phyloP scores from a whole-genome alignment of 768 basidiomycete genomes.

The Boletus edulis region DNA sequence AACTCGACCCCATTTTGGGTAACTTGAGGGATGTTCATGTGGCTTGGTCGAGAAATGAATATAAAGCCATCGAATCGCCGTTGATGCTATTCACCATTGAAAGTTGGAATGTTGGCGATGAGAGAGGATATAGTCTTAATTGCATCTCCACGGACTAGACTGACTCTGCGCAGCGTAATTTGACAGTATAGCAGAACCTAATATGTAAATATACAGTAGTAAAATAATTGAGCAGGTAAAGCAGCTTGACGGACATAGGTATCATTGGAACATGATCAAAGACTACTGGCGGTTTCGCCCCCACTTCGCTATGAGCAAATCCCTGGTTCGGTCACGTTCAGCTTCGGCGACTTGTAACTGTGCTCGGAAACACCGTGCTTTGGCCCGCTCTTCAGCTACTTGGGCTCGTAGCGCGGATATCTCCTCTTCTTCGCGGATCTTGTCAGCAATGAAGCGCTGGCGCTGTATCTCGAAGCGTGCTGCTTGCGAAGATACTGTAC shows the following conservation, averaged over 20 bases:
- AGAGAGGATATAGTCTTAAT: constrained; percentile 23
- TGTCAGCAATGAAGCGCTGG: constrained; percentile 6
- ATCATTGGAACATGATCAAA: too few relatives aligned
- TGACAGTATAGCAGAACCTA: background rate
- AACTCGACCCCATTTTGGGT: constrained; percentile 47
- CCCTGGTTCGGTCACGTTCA: constrained; percentile 7
- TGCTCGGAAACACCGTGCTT: constrained; percentile 1
- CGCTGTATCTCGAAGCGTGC: constrained; percentile 10
- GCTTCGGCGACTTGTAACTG: constrained; percentile 2
- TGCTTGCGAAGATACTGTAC: constrained; percentile 1
- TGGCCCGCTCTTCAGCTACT: constrained; percentile 5
- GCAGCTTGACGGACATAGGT: background rate
- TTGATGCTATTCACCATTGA: constrained; percentile 27
- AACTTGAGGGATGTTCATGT: constrained; percentile 44
- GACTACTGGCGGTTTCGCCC: background rate
- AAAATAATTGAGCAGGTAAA: background rate
- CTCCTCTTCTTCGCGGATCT: constrained; percentile 1
- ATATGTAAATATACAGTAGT: background rate
- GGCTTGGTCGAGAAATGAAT: constrained; percentile 21
- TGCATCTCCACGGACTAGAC: constrained; percentile 1
- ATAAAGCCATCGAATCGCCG: constrained; percentile 23
- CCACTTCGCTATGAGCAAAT: constrained; percentile 9
- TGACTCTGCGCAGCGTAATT: background rate
- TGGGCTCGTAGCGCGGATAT: constrained; percentile 3
- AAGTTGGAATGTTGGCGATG: constrained; percentile 26